phyloP scores from a whole-genome alignment of 495 filamentous ascomycete species.

The Annulohypoxylon moriforme region DNA sequence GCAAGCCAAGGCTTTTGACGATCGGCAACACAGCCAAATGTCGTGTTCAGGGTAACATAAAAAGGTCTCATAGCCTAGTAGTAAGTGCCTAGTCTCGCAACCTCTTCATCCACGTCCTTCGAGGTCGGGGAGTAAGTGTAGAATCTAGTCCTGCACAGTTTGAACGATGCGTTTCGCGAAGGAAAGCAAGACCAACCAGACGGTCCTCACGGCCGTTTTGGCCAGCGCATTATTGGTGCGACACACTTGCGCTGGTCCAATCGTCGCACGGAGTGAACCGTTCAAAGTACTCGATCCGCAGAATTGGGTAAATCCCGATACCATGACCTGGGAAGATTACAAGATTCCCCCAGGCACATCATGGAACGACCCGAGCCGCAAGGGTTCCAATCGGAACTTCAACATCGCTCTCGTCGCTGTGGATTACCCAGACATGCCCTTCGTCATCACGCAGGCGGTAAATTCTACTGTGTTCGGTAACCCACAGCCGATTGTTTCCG shows the following conservation, averaged over 20 bases:
- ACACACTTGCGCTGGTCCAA: slow-evolving; percentile 34
- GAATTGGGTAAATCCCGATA: slow-evolving; percentile 56
- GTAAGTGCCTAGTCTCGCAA: not conserved
- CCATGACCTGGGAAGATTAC: slow-evolving; percentile 59
- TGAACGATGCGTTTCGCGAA: slow-evolving; percentile 26
- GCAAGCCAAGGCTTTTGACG: slow-evolving; percentile 29
- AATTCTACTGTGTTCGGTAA: slow-evolving; percentile 55
- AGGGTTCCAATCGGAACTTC: slow-evolving; percentile 50
- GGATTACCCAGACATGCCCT: slow-evolving; percentile 53
- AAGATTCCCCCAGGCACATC: slow-evolving; percentile 48
- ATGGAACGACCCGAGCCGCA: slow-evolving; percentile 50
- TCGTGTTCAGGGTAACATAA: slow-evolving; percentile 15
- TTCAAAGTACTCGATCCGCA: slow-evolving; percentile 54
- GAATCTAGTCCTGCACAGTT: slow-evolving; percentile 1
- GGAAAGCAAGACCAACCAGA: slow-evolving; percentile 35
- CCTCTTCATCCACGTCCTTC: slow-evolving; percentile 20
- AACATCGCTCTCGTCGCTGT: slow-evolving; percentile 58
- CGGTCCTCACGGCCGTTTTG: slow-evolving; percentile 28
- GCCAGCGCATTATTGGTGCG: slow-evolving; percentile 29
- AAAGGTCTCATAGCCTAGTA: slow-evolving; percentile 18
- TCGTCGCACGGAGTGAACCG: slow-evolving; percentile 41
- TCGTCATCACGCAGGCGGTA: slow-evolving; percentile 51
- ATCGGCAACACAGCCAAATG: slow-evolving; percentile 26
- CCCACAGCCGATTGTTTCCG: slow-evolving; percentile 47
- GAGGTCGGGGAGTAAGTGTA: slow-evolving; percentile 9